phyloP scores from a whole-genome alignment of 495 filamentous ascomycete genomes.

The Xylaria nigripes region DNA sequence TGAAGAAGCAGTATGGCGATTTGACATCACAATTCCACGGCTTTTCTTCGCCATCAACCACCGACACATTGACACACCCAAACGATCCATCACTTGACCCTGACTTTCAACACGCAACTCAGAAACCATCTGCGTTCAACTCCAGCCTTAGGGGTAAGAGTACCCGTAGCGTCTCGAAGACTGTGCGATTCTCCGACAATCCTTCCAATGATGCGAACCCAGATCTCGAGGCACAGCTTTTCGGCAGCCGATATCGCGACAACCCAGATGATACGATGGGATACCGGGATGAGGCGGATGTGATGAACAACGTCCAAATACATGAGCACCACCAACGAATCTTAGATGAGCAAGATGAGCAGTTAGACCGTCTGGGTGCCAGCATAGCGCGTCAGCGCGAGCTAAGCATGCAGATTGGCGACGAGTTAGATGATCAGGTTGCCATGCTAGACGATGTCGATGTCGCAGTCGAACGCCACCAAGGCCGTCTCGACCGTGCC shows the following conservation, averaged over 20 bases:
- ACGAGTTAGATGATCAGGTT: conserved; percentile 89
- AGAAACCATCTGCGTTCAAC: conserved; percentile 37
- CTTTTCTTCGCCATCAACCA: conserved; percentile 40
- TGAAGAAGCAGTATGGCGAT: conserved; percentile 52
- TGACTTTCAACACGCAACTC: conserved; percentile 59
- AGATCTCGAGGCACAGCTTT: conserved; percentile 51
- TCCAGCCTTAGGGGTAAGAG: conserved; percentile 21
- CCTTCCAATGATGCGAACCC: conserved; percentile 34
- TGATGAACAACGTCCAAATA: conserved; percentile 73
- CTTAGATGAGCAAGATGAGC: conserved; percentile 80
- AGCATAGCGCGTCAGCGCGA: conserved; percentile 89
- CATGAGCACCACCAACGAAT: conserved; percentile 74
- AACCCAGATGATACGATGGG: conserved; percentile 44
- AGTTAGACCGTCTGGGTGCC: conserved; percentile 76
- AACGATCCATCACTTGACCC: conserved; percentile 58
- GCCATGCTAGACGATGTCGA: conserved; percentile 85
- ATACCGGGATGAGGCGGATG: conserved; percentile 38
- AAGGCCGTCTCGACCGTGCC: conserved; percentile 63
- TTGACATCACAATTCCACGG: conserved; percentile 55
- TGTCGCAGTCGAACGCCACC: conserved; percentile 70
- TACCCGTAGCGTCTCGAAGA: conserved; percentile 46
- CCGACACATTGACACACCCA: conserved; percentile 47
- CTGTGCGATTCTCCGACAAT: conserved; percentile 83
- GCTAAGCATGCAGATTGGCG: conserved; percentile 89
- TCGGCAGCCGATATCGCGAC: conserved; percentile 51